A percentile compares a stretch with the other conserved stretches of the same genome.
phyloP scores from a whole-genome alignment of 495 filamentous ascomycete genomes.

The Neurospora tetraspora region DNA sequence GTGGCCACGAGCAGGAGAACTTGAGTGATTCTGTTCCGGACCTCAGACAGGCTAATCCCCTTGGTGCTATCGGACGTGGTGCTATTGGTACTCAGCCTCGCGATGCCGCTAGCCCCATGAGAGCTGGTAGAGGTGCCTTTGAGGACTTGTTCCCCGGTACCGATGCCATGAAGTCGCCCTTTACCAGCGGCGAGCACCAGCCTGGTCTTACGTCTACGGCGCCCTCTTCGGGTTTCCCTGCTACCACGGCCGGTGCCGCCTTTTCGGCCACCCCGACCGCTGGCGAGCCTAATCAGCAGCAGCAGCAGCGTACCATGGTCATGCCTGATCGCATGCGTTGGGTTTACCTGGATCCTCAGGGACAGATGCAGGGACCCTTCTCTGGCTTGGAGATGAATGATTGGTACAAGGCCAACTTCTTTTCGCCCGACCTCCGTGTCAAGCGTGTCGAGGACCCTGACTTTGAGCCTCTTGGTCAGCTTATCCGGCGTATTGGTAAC shows the following conservation, averaged over 20 bases:
- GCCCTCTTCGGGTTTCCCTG: conserved; percentile 21
- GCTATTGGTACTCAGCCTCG: conserved; percentile 36
- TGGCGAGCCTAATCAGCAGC: conserved; percentile 51
- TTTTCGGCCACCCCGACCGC: conserved; percentile 25
- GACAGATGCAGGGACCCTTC: conserved; percentile 85
- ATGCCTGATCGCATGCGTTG: conserved; percentile 99
- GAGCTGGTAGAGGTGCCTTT: conserved; percentile 45
- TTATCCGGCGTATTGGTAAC: conserved; percentile 94
- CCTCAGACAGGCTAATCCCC: conserved; percentile 36
- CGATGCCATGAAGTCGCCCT: conserved; percentile 26
- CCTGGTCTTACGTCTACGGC: conserved; percentile 24
- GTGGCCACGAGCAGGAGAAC: conserved; percentile 44
- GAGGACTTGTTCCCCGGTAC: conserved; percentile 40
- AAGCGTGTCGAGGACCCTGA: conserved; percentile 88
- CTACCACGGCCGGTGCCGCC: conserved; percentile 23
- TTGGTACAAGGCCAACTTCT: conserved; percentile 98
- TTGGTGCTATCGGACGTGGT: conserved; percentile 46
- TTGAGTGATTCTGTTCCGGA: conserved; percentile 42
- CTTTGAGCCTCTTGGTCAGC: conserved; percentile 90
- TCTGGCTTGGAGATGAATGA: conserved; percentile 98
- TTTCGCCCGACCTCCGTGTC: conserved; percentile 85
- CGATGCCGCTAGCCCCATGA: conserved; percentile 55
- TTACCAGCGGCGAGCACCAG: conserved; percentile 23
- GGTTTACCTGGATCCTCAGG: conserved; percentile 94
- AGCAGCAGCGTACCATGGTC: conserved; percentile 82